Evolutionary conservation across 2,329 filamentous ascomycete genomes (phyloP).

Genomic region (Emergomyces pasteurianus): DNA sequence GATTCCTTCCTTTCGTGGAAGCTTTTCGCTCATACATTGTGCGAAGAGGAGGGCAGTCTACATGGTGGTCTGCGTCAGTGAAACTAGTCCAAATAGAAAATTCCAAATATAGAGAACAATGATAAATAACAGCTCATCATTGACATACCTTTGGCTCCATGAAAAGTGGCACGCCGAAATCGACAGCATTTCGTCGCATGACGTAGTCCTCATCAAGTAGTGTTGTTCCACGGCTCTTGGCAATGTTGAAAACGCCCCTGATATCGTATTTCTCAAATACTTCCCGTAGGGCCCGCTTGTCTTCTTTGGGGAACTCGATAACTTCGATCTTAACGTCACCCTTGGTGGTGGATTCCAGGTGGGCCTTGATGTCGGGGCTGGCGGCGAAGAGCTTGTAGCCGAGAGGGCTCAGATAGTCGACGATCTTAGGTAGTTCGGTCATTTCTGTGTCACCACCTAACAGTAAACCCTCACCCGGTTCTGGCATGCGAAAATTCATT

Average conservation of each 20-base stretch:
- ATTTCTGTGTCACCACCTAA: slow-evolving; percentile 68
- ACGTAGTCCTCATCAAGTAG: slow-evolving; percentile 90
- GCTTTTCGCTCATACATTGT: slow-evolving; percentile 92
- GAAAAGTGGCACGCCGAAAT: slow-evolving; percentile 94
- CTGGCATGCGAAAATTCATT: slow-evolving; percentile 98
- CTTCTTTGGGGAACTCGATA: slow-evolving; percentile 91
- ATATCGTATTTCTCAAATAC: slow-evolving; percentile 98
- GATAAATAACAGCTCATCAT: background rate
- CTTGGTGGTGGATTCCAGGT: slow-evolving; percentile 63
- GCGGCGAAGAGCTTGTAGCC: slow-evolving; percentile 92
- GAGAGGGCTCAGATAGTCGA: slow-evolving; percentile 76
- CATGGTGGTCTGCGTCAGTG: slow-evolving; percentile 2
- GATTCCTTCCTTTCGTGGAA: slow-evolving; percentile 77
- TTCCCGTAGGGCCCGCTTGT: slow-evolving; percentile 88
- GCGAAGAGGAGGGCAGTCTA: slow-evolving; percentile 93
- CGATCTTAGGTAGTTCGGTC: slow-evolving; percentile 61
- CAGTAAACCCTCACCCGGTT: slow-evolving; percentile 87
- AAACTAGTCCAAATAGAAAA: background rate
- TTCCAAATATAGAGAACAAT: background rate
- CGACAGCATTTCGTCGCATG: slow-evolving; percentile 94
- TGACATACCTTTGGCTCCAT: slow-evolving; percentile 87
- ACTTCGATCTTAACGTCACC: slow-evolving; percentile 63
- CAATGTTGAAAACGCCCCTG: slow-evolving; percentile 89
- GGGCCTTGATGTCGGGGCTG: slow-evolving; percentile 65
- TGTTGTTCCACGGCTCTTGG: slow-evolving; percentile 69